These are phyloP conservation scores for Malbranchea cinnamomea DNA, from an alignment of 2,329 filamentous ascomycete genomes.

Conservation along the genomic window DNA sequence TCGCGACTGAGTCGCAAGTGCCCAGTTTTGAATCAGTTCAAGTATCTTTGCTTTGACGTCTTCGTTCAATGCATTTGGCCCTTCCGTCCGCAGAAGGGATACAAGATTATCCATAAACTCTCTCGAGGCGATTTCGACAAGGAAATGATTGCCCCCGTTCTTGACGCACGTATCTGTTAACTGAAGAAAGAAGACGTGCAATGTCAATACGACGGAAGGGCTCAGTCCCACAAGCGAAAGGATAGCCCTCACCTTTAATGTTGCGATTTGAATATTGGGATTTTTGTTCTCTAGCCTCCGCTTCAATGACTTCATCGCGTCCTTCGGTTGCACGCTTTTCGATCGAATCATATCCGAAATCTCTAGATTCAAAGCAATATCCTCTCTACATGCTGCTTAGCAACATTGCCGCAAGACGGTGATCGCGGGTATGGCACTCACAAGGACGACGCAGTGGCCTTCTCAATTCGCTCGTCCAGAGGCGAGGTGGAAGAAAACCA, in stretches of 20 bases:
- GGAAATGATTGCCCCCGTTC: conserved; percentile 91
- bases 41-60: conserved; percentile 84
- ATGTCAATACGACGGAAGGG: conserved; percentile 3
- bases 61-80: conserved; percentile 57
- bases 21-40: conserved; percentile 88
- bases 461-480: conserved; percentile 93
- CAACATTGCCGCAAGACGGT: not conserved
- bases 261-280: conserved; percentile 87
- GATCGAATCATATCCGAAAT: conserved; percentile 96
- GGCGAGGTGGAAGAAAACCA: conserved; percentile 91
- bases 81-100: conserved; percentile 72
- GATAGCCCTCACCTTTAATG: conserved; percentile 56
- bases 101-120: conserved; percentile 98
- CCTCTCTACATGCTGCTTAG: conserved; percentile 47
- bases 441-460: conserved; percentile 87
- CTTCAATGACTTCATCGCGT: conserved; percentile 95
- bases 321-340: conserved; percentile 92
- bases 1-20: conserved; percentile 71
- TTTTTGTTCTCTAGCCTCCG: conserved; percentile 93
- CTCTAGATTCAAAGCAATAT: conserved; percentile 93
- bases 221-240: conserved; percentile 11
- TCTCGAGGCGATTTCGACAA: conserved; percentile 84
- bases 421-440: conserved; percentile 32
- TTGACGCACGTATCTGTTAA: conserved; percentile 97
- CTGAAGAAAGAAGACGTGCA: conserved; percentile 26